phyloP scores from a whole-genome alignment of 768 basidiomycete species.

The Saitozyma sp. region DNA sequence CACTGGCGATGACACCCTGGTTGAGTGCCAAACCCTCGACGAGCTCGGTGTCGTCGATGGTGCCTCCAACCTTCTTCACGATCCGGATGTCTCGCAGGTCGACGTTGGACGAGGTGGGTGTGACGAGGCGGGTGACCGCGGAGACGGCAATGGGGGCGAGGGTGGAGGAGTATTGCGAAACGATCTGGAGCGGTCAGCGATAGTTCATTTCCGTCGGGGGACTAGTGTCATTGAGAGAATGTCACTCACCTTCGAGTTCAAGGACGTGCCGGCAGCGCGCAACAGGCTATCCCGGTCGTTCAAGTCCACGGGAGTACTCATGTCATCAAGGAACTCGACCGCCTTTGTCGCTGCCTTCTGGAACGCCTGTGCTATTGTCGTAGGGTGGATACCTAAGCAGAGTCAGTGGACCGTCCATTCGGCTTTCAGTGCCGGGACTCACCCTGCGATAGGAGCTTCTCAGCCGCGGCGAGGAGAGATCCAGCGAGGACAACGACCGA shows the following conservation, averaged over 20 bases:
- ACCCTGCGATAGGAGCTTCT: slow-evolving; percentile 93
- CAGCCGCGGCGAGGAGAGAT: slow-evolving; percentile 85
- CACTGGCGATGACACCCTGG: slow-evolving; percentile 86
- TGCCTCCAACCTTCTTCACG: slow-evolving; percentile 97
- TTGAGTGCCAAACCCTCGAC: slow-evolving; percentile 96
- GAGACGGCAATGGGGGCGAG: slow-evolving; percentile 98
- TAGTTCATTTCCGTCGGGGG: not conserved
- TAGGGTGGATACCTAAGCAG: slow-evolving; percentile 75
- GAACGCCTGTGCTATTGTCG: slow-evolving; percentile 94
- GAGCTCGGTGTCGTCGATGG: slow-evolving; percentile 97
- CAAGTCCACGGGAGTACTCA: slow-evolving; percentile 88
- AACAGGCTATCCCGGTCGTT: slow-evolving; percentile 80
- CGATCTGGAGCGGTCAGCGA: slow-evolving; percentile 64
- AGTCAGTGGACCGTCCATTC: slow-evolving; percentile 8
- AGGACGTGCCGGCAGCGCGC: slow-evolving; percentile 87
- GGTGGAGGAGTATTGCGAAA: slow-evolving; percentile 97
- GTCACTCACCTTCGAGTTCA: slow-evolving; percentile 83
- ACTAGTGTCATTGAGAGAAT: not conserved
- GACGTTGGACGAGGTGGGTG: slow-evolving; percentile 86
- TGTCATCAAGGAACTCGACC: slow-evolving; percentile 88
- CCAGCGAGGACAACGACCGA: slow-evolving; percentile 96
- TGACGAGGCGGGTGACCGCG: slow-evolving; percentile 87
- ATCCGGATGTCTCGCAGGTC: slow-evolving; percentile 94
- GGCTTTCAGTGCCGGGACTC: slow-evolving; percentile 4
- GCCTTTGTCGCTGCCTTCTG: slow-evolving; percentile 86